A percentile compares a stretch with the other conserved stretches of the same genome.
Evolutionary conservation across 78 protist species (phyloP).

Genomic region (Reticulomyxa filosa): DNA sequence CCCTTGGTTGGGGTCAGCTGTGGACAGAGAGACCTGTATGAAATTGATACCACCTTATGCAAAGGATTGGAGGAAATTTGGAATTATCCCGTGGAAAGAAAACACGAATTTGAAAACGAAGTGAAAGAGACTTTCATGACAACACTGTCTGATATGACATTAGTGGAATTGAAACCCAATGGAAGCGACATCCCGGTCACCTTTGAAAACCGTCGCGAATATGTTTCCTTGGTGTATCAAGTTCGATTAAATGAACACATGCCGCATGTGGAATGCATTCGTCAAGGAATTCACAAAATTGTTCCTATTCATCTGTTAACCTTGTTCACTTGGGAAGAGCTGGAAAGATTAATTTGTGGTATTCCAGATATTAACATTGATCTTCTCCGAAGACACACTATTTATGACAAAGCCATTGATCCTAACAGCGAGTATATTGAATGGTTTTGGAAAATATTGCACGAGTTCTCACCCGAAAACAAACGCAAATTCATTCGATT

Average conservation of each 20-base stretch:
- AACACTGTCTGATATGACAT: too few relatives aligned
- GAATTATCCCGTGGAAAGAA: background rate
- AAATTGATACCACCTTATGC: constrained; percentile 3
- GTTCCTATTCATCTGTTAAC: background rate
- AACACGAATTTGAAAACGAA: too few relatives aligned
- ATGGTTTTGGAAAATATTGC: background rate
- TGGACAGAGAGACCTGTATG: background rate
- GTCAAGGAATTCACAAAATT: background rate
- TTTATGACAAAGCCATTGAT: background rate
- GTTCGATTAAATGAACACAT: constrained; percentile 10
- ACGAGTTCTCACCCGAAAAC: background rate
- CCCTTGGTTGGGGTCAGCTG: constrained; percentile 2
- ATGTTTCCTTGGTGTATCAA: constrained; percentile 1
- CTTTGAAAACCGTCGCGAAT: constrained; percentile 10
- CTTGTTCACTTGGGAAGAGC: background rate
- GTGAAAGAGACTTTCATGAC: too few relatives aligned
- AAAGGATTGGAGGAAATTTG: background rate
- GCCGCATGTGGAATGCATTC: background rate
- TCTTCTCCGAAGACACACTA: background rate
- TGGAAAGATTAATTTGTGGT: background rate
- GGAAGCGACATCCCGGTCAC: constrained; percentile 1
- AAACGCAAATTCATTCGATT: constrained; percentile 4
- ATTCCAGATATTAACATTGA: background rate
- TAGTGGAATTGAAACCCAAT: background rate
- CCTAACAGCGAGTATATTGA: background rate